Base-by-base conservation (phyloP, 2,329 filamentous ascomycete species). In the Escovopsis sp. region DNA sequence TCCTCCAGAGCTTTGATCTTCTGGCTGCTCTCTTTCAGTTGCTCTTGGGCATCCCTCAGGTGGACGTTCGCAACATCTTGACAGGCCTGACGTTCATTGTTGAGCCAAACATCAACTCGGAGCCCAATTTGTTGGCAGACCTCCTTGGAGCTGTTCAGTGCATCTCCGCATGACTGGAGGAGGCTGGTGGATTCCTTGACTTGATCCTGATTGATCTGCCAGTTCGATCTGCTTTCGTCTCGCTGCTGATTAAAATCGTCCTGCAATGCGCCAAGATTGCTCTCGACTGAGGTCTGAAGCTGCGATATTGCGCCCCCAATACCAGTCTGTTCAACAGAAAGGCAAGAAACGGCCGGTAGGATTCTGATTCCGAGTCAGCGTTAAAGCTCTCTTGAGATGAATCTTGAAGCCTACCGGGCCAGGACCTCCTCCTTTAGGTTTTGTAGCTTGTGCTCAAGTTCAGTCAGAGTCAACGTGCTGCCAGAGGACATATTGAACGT, bases 1-100 rank as follows among this genome's bases (percentile, higher is more conserved):
- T 46, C 34, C 30, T 56, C 52, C 4, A 57, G 39, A 7, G 49
- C 44, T 10, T 18, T 34, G 26, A 58, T 47, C 26, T 40, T 49
- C n/a, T 40, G 41, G 15, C 52, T 49, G 10, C 53, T 49, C 12
- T 43, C 42, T 19, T 45, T 35, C 18, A 58, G 40, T n/a, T 47
- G 49, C 19, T 45, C 36, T 7, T 39, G 38, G 8, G 58, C 33
- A 6, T 43, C 42, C 19, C 43, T 45, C n/a, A 54, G 26, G 9
- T 39, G 33, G 18, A 12, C 23, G 26, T 48, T 35, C 7, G 47
- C 28, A 2, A 15, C 32, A 33, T 47, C 41, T 26, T 45, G 23
- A 28, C 35, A 40, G 39, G 38, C 42, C 15, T 34, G 33, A 11
- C 32, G 26, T 26, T 51, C 42, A 7, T 30, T 36, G 26, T 47